Base-by-base conservation (phyloP, 192 early-diverging fungal species). In the Backusella psychrophila region DNA sequence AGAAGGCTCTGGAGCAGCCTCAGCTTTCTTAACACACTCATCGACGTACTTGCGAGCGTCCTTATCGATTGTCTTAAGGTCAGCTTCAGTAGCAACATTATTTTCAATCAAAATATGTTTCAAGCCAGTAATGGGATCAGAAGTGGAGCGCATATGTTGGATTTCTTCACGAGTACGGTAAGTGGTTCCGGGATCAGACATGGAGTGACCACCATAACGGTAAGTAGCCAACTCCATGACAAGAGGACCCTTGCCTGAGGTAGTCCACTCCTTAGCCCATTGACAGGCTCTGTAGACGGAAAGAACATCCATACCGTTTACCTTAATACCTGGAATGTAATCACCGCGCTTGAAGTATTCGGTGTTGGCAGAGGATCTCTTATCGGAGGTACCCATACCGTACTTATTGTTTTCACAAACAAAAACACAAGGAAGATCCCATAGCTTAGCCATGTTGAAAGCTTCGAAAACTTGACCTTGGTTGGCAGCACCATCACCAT, bases 351-450 rank as follows among this genome's bases (percentile, higher is more conserved):
- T 96, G 85, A 91, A 97, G 93, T 97, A 98, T 81, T 93, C 89
- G 70, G 96, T 94, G 81, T 92, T 95, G 73, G 96, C 96, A 29
- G 95, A 92, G n/a, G 96, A 94, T 75, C 97, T 93, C 74, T 79
- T 82, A 39, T 94, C 94, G 46, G 96, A 89, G 9, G 96, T 99
- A 73, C 97, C 97, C 97, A 99, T 99, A 71, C 96, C 96, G 83
- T 97, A 99, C 84, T 90, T 93, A 93, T 99, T 99, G 93, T 99
- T 99, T 86, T 99, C 97, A 87, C 97, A 99, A 21, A 94, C 96
- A 85, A 97, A 99, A 69, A 95, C 90, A 71, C 89, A 86, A 15
- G 97, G 96, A 69, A 98, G 88, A 69, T 93, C 90, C 97, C 96
- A 99, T 42, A 99, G 89, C 91, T 96, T 96, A 82, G 97, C 94